Evolutionary conservation across 2,329 filamentous ascomycete genomes (phyloP).

Genomic region (Trichoderma sp.): DNA sequence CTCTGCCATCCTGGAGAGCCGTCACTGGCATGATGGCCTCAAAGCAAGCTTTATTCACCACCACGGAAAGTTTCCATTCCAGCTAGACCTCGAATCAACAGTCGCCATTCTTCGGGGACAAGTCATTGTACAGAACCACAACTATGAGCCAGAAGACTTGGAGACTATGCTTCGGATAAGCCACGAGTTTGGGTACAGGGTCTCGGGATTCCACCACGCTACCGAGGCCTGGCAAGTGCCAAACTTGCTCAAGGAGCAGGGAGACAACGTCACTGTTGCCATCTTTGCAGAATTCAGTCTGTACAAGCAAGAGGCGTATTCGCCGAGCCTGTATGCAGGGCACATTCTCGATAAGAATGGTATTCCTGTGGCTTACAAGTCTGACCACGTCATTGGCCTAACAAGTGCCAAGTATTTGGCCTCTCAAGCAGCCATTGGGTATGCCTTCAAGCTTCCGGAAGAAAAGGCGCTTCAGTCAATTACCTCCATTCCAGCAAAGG

Average conservation of each 20-base stretch:
- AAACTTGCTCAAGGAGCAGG: conserved; percentile 27
- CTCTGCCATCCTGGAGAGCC: neutral
- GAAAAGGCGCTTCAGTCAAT: conserved; percentile 28
- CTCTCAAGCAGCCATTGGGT: conserved; percentile 41
- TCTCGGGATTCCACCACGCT: conserved; percentile 27
- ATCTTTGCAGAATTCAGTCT: conserved; percentile 43
- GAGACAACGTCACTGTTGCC: conserved; percentile 42
- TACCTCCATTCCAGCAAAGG: conserved; percentile 45
- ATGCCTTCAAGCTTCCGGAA: conserved; percentile 32
- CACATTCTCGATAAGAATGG: conserved; percentile 41
- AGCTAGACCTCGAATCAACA: conserved; percentile 41
- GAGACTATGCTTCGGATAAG: conserved; percentile 43
- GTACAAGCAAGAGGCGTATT: conserved; percentile 44
- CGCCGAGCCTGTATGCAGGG: conserved; percentile 40
- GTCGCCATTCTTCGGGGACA: conserved; percentile 41
- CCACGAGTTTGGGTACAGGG: conserved; percentile 42
- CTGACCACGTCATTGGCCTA: conserved; percentile 31
- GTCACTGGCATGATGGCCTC: neutral
- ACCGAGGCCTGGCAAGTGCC: conserved; percentile 20
- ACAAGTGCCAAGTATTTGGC: conserved; percentile 44
- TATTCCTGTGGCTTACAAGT: conserved; percentile 45
- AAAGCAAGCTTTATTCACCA: conserved; percentile 8
- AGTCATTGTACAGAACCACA: conserved; percentile 44
- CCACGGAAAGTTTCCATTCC: conserved; percentile 29
- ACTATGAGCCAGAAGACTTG: conserved; percentile 44